These are phyloP conservation scores for Osmanthus fragrans DNA, from an alignment of 257 asterid species.

Conservation along the genomic window DNA sequence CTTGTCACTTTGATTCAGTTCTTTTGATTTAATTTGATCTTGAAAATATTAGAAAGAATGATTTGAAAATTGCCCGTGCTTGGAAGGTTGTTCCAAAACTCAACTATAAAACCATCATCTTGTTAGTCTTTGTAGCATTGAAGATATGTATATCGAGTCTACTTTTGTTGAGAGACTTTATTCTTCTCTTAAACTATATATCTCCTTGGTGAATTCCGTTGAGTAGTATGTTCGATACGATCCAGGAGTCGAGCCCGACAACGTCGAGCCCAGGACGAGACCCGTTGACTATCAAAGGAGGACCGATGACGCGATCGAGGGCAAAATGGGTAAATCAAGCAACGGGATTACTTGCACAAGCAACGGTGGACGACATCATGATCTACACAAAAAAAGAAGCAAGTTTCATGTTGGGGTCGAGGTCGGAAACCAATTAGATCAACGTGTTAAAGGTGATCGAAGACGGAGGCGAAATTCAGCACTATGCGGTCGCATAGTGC, in stretches of 20 bases:
- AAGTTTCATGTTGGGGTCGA: too few relatives aligned
- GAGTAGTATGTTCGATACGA: not conserved
- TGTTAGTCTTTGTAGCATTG: not conserved
- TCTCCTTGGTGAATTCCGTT: not conserved
- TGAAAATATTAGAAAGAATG: not conserved
- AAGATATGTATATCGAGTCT: not conserved
- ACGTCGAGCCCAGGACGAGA: too few relatives aligned
- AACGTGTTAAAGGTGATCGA: accelerated
- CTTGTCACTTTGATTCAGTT: not conserved
- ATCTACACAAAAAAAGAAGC: too few relatives aligned
- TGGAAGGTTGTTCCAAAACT: not conserved
- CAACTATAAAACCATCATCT: not conserved
- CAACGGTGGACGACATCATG: too few relatives aligned
- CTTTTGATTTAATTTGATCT: not conserved
- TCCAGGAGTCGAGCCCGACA: too few relatives aligned
- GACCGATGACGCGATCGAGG: too few relatives aligned
- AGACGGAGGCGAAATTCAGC: too few relatives aligned
- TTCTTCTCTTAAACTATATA: not conserved
- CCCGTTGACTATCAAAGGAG: too few relatives aligned
- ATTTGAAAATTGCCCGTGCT: not conserved
- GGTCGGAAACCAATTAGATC: too few relatives aligned
- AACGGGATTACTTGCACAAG: too few relatives aligned
- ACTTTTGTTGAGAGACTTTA: not conserved
- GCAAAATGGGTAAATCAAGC: too few relatives aligned
- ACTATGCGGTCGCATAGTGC: too few relatives aligned